phyloP scores from a whole-genome alignment of 768 basidiomycete genomes.

The Tulasnella sp. region DNA sequence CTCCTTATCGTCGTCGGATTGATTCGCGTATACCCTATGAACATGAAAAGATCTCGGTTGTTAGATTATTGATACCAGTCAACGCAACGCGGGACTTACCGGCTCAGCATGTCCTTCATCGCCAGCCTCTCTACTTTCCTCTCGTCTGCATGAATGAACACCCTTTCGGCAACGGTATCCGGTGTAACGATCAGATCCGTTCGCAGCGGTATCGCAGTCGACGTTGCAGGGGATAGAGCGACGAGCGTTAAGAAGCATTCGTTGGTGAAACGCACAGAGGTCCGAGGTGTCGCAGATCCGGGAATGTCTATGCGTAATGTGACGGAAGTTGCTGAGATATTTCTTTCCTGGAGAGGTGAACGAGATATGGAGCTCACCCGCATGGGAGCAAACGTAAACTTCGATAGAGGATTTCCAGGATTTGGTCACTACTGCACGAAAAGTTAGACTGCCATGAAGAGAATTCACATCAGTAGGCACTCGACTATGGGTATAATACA shows the following conservation, averaged over 20 bases:
- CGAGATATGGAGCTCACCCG: not conserved
- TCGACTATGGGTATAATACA: too few relatives aligned
- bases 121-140: conserved; percentile 5
- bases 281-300: conserved; percentile 83
- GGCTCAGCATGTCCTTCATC: conserved; percentile 3
- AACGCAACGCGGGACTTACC: not conserved
- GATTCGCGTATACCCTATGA: not conserved
- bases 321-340: not conserved
- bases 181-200: not conserved
- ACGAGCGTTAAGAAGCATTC: conserved; percentile 15
- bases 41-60: too few relatives aligned
- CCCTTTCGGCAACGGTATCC: conserved; percentile 4
- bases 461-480: too few relatives aligned
- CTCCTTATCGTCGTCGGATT: not conserved
- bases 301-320: conserved; percentile 44
- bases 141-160: not conserved
- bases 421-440: conserved; percentile 14
- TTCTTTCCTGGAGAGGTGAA: not conserved
- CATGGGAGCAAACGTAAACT: conserved; percentile 19
- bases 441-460: conserved; percentile 15
- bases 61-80: too few relatives aligned
- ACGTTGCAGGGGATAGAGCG: conserved; percentile 2
- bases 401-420: conserved; percentile 6
- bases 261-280: conserved; percentile 11
- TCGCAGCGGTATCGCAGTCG: not conserved